Evolutionary conservation across 768 basidiomycete genomes (phyloP), one percentile per base, ranked within the genome.

Genomic region (Leccinum variicolor): DNA sequence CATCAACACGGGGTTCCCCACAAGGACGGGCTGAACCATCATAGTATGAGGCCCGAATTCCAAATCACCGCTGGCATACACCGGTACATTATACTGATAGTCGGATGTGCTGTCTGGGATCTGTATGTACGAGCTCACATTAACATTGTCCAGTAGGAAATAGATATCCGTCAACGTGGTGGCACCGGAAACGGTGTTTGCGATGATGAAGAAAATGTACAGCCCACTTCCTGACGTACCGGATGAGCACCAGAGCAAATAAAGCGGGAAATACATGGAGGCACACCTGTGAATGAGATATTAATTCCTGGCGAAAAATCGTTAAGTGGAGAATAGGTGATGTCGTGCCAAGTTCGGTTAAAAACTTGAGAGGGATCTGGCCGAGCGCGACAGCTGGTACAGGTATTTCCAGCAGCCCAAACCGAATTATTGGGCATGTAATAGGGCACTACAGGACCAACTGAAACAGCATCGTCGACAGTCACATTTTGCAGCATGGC

Each of bases 161-260:
- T 39, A 4, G 4, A 64, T 19, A 2, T 54, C 8, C 0, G 59
- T 64, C 28, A 29, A 29, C 7, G 53, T 56, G 1, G 17, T 4
- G 8, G 29, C 8, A 29, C 1, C 0, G 2, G 31, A 1, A 3
- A 61, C 10, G 1, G 2, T 52, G 43, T 66, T 67, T 8, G 62
- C 58, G 0, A 60, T n/a, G 51, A 62, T 64, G 26, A 67, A 67
- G 39, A 58, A 66, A 47, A 66, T 54, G 29, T 62, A 66, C 6
- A 66, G 0, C 0, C 49, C 59, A 7, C 25, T 67, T 21, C 65
- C 60, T 66, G 55, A 9, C 8, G 11, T 19, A 23, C 6, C 0
- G 23, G 41, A 25, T 13, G 6, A 21, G 26, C 28, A 14, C 53
- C 23, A 39, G n/a, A 41, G 5, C 9, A 23, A 47, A 2, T 14